Base-by-base conservation (phyloP, 805 yeast genomes). In the Kuraishia ogatae region DNA sequence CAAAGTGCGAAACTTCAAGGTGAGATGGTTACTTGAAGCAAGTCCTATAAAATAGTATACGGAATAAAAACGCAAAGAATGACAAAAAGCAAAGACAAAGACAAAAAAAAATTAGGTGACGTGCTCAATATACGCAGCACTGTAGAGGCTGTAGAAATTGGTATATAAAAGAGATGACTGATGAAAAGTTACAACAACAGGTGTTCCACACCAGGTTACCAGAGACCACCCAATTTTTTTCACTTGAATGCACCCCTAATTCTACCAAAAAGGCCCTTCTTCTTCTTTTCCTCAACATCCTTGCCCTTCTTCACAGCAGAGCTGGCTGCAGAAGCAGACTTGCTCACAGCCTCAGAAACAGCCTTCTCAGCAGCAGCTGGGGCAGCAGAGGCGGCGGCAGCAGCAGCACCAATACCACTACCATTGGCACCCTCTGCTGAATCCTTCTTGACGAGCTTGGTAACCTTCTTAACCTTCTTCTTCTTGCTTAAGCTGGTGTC, bases 261-360 rank as follows among this genome's bases (percentile, higher is more conserved):
- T 64, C 72, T 75, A 54, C 74, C 61, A 55, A 76, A 67, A 51
- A 78, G 71, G 15, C 77, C 72, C 43, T 71, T 69, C 64, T 71
- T 73, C 67, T 76, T 73, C 66, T 71, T 66, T 39, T 60, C 51
- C 55, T 56, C 60, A 20, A 24, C 50, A 6, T 53, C 43, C 6
- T 53, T 54, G 46, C 51, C 55, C 19, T 57, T 63, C 53, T 65
- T 61, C 39, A 59, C 50, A 17, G 60, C 56, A 23, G 63, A 48
- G 19, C 58, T 46, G 35, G 58, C 35, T 23, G 50, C 49, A 19
- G 57, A 56, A 47, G 60, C 49, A 46, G 48, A 61, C 22, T 57
- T 52, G 24, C 53, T 51, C 28, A 52, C 51, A 39, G 60, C 51
- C 23, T 63, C 53, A 50, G 59, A 28, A 28, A 59, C 56, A n/a